These are phyloP conservation scores for Linnemannia hyalina DNA, from an alignment of 192 early-diverging fungal genomes.

Conservation along the genomic window DNA sequence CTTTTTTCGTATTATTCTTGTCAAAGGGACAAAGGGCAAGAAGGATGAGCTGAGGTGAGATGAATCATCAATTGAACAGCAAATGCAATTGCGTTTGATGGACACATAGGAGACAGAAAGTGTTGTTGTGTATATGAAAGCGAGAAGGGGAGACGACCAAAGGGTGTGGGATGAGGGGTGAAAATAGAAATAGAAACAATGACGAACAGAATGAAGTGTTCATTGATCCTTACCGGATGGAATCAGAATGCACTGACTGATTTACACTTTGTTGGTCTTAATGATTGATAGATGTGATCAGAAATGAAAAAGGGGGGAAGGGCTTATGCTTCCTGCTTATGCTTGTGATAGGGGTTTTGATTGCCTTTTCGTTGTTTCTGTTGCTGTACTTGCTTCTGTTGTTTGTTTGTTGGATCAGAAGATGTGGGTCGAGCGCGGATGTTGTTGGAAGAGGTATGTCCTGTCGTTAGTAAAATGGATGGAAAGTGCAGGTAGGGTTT, in stretches of 20 bases:
- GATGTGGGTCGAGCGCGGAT: neutral
- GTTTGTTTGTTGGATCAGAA: neutral
- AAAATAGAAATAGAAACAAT: neutral
- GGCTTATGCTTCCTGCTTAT: neutral
- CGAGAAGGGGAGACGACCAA: neutral
- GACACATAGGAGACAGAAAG: neutral
- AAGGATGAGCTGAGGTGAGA: neutral
- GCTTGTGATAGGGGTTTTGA: neutral
- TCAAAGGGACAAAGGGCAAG: neutral
- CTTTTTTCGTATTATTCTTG: neutral
- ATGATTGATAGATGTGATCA: neutral
- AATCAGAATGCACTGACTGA: neutral
- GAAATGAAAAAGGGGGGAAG: neutral
- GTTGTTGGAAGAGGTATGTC: neutral
- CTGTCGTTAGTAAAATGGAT: neutral
- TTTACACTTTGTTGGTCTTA: neutral
- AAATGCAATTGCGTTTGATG: neutral
- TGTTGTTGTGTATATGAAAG: neutral
- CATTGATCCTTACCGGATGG: neutral
- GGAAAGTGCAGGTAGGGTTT: neutral
- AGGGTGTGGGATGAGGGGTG: neutral
- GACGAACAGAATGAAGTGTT: neutral
- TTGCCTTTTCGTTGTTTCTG: neutral
- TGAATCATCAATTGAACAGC: neutral
- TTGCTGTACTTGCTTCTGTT: neutral